Percentiles rank a stretch among this genome's conserved stretches.
phyloP scores from a whole-genome alignment of 352 stramenopile genomes.

The Sclerospora graminicola region DNA sequence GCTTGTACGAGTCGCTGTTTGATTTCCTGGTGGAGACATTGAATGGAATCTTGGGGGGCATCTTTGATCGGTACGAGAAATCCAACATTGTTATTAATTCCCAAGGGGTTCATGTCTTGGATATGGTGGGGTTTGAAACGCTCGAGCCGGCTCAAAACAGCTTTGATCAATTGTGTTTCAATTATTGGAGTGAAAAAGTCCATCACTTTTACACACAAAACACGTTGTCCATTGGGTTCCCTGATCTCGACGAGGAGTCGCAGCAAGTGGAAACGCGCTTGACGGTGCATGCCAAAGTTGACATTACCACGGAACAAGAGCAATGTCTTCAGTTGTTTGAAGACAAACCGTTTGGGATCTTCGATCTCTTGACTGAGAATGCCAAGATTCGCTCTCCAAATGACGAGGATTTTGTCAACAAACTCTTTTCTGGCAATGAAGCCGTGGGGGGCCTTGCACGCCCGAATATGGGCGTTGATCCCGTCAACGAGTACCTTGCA shows the following conservation, averaged over 20 bases:
- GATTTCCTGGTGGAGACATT: slow-evolving; percentile 70
- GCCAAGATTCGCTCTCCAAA: slow-evolving; percentile 49
- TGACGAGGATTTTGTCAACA: slow-evolving; percentile 67
- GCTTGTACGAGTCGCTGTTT: slow-evolving; percentile 71
- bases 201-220: slow-evolving; percentile 76
- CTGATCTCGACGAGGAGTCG: slow-evolving; percentile 46
- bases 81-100: slow-evolving; percentile 76
- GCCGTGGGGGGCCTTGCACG: slow-evolving; percentile 32
- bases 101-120: slow-evolving; percentile 71
- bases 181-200: slow-evolving; percentile 83
- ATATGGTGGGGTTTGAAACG: slow-evolving; percentile 67
- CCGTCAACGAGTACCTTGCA: slow-evolving; percentile 53
- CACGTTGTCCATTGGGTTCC: slow-evolving; percentile 51
- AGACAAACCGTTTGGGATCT: slow-evolving; percentile 62
- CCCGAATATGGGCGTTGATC: slow-evolving; percentile 44
- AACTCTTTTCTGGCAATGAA: slow-evolving; percentile 68
- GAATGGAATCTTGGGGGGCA: slow-evolving; percentile 69
- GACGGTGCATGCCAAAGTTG: slow-evolving; percentile 42
- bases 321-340: slow-evolving; percentile 66
- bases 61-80: slow-evolving; percentile 78
- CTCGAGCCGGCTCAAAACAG: slow-evolving; percentile 47
- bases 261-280: slow-evolving; percentile 51
- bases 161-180: slow-evolving; percentile 74
- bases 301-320: slow-evolving; percentile 42
- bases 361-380: slow-evolving; percentile 58